Evolutionary conservation across 164 flowering plant genomes (phyloP).

Genomic region (Kalanchoe fedtschenkoi): DNA sequence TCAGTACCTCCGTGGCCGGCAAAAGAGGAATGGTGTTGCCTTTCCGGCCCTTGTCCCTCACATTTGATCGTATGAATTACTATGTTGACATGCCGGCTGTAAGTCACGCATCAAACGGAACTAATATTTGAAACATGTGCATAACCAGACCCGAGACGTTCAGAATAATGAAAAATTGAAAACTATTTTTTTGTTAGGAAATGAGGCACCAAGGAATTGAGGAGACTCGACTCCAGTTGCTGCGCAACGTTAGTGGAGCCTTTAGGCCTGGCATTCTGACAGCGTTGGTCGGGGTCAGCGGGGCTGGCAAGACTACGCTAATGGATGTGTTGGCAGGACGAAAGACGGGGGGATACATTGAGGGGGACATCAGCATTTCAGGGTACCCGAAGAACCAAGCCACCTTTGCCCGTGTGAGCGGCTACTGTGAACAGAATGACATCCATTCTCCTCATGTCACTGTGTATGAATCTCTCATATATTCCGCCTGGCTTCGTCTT

Average conservation of each 20-base stretch:
- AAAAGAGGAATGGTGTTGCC: constrained; percentile 48
- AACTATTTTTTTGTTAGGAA: constrained; percentile 13
- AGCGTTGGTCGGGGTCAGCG: constrained; percentile 28
- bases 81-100: constrained; percentile 43
- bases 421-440: constrained; percentile 26
- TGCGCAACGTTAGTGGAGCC: constrained; percentile 18
- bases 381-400: constrained; percentile 27
- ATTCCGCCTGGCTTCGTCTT: constrained; percentile 29
- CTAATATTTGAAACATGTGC: too few species aligned
- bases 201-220: constrained; percentile 23
- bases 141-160: too few species aligned
- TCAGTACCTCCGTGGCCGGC: constrained; percentile 5
- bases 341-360: constrained; percentile 23
- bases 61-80: constrained; percentile 31
- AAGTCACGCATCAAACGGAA: too few species aligned
- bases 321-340: constrained; percentile 26
- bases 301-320: constrained; percentile 31
- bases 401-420: constrained; percentile 22
- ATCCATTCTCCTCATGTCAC: constrained; percentile 23
- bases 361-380: constrained; percentile 21
- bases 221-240: constrained; percentile 20
- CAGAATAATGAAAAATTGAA: too few species aligned
- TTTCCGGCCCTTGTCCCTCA: constrained; percentile 27
- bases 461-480: constrained; percentile 21
- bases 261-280: constrained; percentile 25